These are phyloP conservation scores for Fragilaria radians DNA, from an alignment of 108 stramenopile species.

Conservation along the genomic window DNA sequence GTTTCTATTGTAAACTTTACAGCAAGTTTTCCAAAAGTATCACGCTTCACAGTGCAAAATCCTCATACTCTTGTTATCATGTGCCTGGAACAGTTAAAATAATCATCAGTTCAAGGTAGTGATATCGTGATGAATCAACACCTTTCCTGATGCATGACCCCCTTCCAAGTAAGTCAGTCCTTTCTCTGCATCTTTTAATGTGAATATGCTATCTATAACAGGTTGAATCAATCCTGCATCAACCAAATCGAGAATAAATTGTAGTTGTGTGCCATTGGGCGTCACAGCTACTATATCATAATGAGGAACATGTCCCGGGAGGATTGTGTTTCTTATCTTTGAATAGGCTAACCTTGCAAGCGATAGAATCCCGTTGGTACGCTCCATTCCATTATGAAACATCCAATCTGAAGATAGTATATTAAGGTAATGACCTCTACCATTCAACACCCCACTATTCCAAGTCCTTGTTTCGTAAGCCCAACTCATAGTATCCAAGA, in stretches of 20 bases:
- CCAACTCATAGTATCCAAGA: constrained; percentile 31
- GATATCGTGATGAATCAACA: constrained; percentile 14
- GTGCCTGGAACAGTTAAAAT: too few relatives aligned
- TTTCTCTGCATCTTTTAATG: constrained; percentile 6
- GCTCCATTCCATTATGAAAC: constrained; percentile 15
- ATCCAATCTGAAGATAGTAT: constrained; percentile 26
- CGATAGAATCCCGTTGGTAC: constrained; percentile 8
- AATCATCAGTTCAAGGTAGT: too few relatives aligned
- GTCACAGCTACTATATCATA: constrained; percentile 15
- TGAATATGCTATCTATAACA: constrained; percentile 22
- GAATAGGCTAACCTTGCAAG: constrained; percentile 7
- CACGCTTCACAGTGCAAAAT: too few relatives aligned
- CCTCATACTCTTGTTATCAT: too few relatives aligned
- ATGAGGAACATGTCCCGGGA: constrained; percentile 5
- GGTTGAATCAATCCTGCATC: constrained; percentile 13
- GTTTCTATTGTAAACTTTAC: too few relatives aligned
- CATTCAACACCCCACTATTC: constrained; percentile 11
- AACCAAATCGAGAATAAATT: constrained; percentile 14
- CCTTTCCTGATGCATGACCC: constrained; percentile 29
- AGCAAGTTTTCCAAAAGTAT: too few relatives aligned
- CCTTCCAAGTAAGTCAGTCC: constrained; percentile 18
- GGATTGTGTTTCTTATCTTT: constrained; percentile 7
- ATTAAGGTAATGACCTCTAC: constrained; percentile 21
- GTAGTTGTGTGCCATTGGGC: constrained; percentile 19
- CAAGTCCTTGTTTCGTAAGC: constrained; percentile 20